Evolutionary conservation across 345 rosid species (phyloP).

Genomic region (Syzygium aromaticum): DNA sequence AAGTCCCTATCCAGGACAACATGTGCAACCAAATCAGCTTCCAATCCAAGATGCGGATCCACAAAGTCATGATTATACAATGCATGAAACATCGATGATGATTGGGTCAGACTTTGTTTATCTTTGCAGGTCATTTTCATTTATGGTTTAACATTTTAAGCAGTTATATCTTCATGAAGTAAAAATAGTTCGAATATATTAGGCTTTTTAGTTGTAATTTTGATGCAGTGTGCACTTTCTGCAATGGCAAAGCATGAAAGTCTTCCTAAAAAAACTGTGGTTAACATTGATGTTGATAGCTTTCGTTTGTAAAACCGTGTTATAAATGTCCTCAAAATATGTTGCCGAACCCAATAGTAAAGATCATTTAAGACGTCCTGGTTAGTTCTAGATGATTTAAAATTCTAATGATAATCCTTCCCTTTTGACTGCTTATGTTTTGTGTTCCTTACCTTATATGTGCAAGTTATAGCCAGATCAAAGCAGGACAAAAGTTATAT

Average conservation of each 20-base stretch:
- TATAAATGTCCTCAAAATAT: background rate
- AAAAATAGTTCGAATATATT: background rate
- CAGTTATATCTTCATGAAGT: background rate
- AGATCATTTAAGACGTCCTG: background rate
- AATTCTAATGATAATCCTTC: background rate
- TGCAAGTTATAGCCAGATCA: background rate
- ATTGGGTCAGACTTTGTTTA: background rate
- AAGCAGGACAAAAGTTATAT: background rate
- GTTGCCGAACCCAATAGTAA: background rate
- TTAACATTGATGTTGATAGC: background rate
- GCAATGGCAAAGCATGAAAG: background rate
- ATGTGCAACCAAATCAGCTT: background rate
- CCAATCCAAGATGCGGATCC: background rate
- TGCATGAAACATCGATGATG: background rate
- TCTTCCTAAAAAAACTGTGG: background rate
- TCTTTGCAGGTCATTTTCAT: background rate
- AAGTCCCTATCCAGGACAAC: background rate
- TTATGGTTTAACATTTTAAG: background rate
- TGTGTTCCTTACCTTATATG: background rate
- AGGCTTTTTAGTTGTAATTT: background rate
- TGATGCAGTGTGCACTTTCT: background rate
- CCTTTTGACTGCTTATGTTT: background rate
- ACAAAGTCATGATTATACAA: background rate
- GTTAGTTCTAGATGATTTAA: background rate
- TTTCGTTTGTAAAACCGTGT: background rate